Conservation (phyloP, 345 rosid species). For the Isatis tinctoria region DNA sequence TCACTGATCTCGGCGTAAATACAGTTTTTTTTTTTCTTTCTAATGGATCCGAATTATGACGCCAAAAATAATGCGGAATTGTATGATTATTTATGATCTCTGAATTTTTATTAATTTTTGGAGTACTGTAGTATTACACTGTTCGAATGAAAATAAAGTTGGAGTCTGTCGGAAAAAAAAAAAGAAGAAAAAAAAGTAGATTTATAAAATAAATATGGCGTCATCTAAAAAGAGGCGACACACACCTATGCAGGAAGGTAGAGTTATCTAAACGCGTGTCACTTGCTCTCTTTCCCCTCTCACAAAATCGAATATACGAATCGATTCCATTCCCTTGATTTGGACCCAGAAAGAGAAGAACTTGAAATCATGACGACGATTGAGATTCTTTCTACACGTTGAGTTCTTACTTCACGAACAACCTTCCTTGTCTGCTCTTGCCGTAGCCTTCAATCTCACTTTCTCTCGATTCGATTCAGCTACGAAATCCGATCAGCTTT, state of each 20-base stretch:
- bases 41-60: too few relatives aligned
- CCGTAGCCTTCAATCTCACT: background rate
- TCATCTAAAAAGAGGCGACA: background rate
- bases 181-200: too few relatives aligned
- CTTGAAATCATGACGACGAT: conserved; percentile 14
- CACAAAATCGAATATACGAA: conserved; percentile 2
- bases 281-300: background rate
- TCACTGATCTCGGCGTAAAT: too few relatives aligned
- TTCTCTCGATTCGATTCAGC: background rate
- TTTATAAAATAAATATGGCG: background rate
- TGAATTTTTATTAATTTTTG: too few relatives aligned
- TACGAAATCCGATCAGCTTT: background rate
- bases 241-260: background rate
- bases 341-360: background rate
- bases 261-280: conserved; percentile 30
- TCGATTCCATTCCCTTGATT: background rate
- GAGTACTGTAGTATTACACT: too few relatives aligned
- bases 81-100: too few relatives aligned
- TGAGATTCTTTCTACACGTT: background rate
- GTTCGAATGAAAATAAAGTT: too few relatives aligned
- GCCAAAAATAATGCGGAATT: too few relatives aligned
- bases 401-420: background rate
- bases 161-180: too few relatives aligned
- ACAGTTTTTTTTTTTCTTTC: too few relatives aligned
- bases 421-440: background rate